These are phyloP conservation scores for Chytridiales sp. DNA, from an alignment of 371 early-diverging fungal species.

Conservation along the genomic window DNA sequence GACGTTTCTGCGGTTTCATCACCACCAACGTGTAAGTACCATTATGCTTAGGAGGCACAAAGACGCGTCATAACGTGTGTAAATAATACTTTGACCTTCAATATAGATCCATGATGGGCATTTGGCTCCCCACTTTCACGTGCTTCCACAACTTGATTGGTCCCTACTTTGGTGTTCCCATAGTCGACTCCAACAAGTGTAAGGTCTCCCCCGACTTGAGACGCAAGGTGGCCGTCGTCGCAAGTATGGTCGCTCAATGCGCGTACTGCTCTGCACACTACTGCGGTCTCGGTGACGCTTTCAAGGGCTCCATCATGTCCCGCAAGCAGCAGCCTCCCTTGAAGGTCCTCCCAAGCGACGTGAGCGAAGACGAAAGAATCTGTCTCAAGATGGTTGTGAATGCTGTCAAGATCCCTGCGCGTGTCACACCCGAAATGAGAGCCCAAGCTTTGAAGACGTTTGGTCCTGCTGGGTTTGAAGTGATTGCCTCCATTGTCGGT, in stretches of 20 bases:
- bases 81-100: too few relatives aligned
- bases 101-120: too few relatives aligned
- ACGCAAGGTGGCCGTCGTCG: too few relatives aligned
- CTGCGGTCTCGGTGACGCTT: slow-evolving; percentile 16
- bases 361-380: neutral
- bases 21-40: too few relatives aligned
- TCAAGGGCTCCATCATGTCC: slow-evolving; percentile 2
- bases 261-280: slow-evolving; percentile 9
- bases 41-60: too few relatives aligned
- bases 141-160: too few relatives aligned
- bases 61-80: too few relatives aligned
- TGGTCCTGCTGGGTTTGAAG: neutral
- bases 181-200: too few relatives aligned
- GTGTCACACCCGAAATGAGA: slow-evolving; percentile 8
- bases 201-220: too few relatives aligned
- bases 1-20: too few relatives aligned
- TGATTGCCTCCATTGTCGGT: neutral
- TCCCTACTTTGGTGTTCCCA: too few relatives aligned
- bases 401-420: slow-evolving; percentile 12
- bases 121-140: too few relatives aligned
- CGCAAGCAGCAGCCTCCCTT: neutral
- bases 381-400: neutral
- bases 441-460: neutral
- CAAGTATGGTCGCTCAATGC: slow-evolving; percentile 14
- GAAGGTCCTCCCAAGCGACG: neutral